Evolutionary conservation across 1,284 basidiomycete genomes (phyloP).

Genomic region (Amylostereum areolatum): DNA sequence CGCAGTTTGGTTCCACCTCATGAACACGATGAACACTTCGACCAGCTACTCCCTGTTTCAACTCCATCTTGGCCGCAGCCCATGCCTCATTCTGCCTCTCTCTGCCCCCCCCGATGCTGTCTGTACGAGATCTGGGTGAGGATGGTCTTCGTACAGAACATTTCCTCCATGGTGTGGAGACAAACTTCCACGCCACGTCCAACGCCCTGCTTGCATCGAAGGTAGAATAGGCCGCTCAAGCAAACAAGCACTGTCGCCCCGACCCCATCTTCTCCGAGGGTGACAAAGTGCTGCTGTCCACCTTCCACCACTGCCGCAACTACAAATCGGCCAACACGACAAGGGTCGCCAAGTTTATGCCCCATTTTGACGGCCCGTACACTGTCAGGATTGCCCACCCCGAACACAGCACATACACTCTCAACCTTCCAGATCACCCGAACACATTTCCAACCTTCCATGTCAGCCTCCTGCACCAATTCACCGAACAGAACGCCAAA

Average conservation of each 20-base stretch:
- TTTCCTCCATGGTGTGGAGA: conserved; percentile 1
- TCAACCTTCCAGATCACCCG: conserved; percentile 8
- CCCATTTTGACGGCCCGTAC: conserved; percentile 14
- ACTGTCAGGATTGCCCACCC: conserved; percentile 6
- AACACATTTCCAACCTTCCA: conserved; percentile 5
- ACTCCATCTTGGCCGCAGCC: conserved; percentile 9
- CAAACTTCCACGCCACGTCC: conserved; percentile 7
- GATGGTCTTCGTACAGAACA: background rate
- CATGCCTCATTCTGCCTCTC: conserved; percentile 10
- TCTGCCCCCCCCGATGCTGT: background rate
- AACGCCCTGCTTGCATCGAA: conserved; percentile 11
- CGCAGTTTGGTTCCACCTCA: conserved; percentile 26
- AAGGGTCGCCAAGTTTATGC: conserved; percentile 17
- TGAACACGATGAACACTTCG: conserved; percentile 21
- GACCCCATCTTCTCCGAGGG: conserved; percentile 3
- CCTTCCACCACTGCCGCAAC: conserved; percentile 11
- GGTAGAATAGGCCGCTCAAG: conserved; percentile 13
- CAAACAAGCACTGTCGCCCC: conserved; percentile 3
- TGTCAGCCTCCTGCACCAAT: background rate
- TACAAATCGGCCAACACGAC: conserved; percentile 5
- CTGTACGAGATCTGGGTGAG: background rate
- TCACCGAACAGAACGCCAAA: background rate
- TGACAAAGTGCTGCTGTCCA: conserved; percentile 8
- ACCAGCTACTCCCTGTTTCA: conserved; percentile 26
- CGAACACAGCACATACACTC: conserved; percentile 10